These are phyloP conservation scores for Starmera caribaea DNA, from an alignment of 805 yeast genomes.

Conservation along the genomic window DNA sequence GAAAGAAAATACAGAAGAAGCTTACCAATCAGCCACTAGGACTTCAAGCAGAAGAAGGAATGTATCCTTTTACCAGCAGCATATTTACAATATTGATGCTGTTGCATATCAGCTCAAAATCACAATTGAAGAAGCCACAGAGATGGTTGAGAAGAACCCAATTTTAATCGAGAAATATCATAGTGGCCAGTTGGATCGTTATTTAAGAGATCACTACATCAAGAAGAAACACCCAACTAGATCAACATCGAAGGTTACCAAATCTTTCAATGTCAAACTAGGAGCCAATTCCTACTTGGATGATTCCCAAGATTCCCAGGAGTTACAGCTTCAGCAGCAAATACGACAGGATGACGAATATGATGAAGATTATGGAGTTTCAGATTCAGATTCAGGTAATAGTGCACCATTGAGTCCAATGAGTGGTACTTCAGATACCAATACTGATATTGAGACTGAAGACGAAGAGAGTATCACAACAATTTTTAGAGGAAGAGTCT, in stretches of 20 bases:
- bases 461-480: not conserved
- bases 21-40: not conserved
- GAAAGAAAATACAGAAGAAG: too few species aligned
- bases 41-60: slow-evolving; percentile 7
- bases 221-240: not conserved
- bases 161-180: slow-evolving; percentile 19
- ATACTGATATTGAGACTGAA: not conserved
- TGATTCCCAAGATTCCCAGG: too few species aligned
- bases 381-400: not conserved
- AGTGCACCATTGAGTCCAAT: not conserved
- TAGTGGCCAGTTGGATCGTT: slow-evolving; percentile 13
- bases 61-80: slow-evolving; percentile 15
- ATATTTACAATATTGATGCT: slow-evolving; percentile 17
- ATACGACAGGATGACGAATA: not conserved
- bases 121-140: slow-evolving; percentile 11
- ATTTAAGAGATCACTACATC: slow-evolving; percentile 2
- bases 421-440: not conserved
- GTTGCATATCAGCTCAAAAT: slow-evolving; percentile 12
- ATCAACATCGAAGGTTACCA: too few species aligned
- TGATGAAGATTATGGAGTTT: not conserved
- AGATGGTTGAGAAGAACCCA: slow-evolving; percentile 12
- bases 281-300: not conserved
- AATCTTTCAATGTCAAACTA: not conserved
- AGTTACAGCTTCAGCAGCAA: not conserved
- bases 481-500: slow-evolving; percentile 12